Evolutionary conservation across 768 basidiomycete species (phyloP), one percentile per base, ranked within the genome.

Genomic region (Termitomyces sp.): DNA sequence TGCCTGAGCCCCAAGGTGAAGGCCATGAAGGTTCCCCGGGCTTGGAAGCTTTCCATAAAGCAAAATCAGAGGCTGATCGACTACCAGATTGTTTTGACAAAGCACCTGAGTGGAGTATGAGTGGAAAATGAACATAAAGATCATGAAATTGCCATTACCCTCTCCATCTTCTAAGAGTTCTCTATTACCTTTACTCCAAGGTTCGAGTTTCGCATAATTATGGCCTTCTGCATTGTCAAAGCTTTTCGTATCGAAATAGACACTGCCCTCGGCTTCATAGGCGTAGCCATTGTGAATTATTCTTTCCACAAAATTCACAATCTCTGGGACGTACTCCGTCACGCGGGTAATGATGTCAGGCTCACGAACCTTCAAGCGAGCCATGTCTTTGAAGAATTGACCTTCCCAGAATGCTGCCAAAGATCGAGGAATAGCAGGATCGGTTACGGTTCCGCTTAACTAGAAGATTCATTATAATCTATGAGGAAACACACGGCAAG

Each of bases 11-110:
- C 97, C 97, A 99, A 5, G 94, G 90, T 11, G 95, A 97, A 0
- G 89, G 86, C 96, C 97, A 99, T 3, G 88, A 88, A 2, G 97
- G 97, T 73, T 99, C 97, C 7, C 97, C 97, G 2, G 94, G 86
- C 77, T 95, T 96, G 36, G 94, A 93, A 2, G 91, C 87, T 76
- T 99, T 99, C 97, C 97, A 99, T 12, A 99, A 79, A 5, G 97
- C 97, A 74, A 99, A 99, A 75, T 99, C 97, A 7, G 95, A 82
- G 1, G 87, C 73, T n/a, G 92, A 90, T 58, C 89, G 85, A 68
- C 90, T 88, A 10, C 88, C 87, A 20, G 74, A 76, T 40, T 82
- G 81, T 60, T 65, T 74, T n/a, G 76, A 73, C 56, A 80, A 65
- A 12, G 77, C 72, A 50, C 78, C 79, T 81, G 47, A 34, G 51